Percentiles rank a stretch among this genome's conserved stretches.
Evolutionary conservation across 176 grass and related monocot species (phyloP).

Genomic region (Secale cereale): DNA sequence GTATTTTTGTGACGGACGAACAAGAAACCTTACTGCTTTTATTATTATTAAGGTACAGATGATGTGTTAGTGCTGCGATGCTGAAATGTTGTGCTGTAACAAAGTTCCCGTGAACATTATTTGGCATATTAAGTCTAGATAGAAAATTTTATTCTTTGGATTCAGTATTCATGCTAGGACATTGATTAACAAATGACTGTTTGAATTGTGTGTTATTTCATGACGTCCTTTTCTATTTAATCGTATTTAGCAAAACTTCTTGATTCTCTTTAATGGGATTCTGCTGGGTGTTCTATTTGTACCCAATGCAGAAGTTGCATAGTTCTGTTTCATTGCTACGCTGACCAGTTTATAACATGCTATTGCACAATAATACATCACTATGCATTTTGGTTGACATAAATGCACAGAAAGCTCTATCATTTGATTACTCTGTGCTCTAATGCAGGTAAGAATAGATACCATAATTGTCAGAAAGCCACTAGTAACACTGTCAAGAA

Average conservation of each 20-base stretch:
- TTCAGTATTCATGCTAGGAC: not conserved
- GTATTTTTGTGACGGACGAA: too few relatives aligned
- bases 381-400: constrained; percentile 7
- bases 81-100: not conserved
- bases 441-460: not conserved
- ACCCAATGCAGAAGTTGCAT: constrained; percentile 1
- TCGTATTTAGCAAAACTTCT: not conserved
- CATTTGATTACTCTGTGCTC: not conserved
- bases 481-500: not conserved
- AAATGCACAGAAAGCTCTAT: not conserved
- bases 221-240: constrained; percentile 7
- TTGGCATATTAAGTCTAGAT: not conserved
- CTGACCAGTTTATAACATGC: not conserved
- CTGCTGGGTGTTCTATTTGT: not conserved
- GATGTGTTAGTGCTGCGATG: not conserved
- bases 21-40: too few relatives aligned
- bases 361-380: constrained; percentile 1
- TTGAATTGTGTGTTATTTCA: constrained; percentile 9
- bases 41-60: not conserved
- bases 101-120: too few relatives aligned
- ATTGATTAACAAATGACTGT: not conserved
- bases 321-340: not conserved
- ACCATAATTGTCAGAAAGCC: not conserved
- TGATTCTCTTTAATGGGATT: not conserved
- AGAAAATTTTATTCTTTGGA: not conserved